Base-by-base conservation (phyloP, 2,329 filamentous ascomycete species). In the Cylindrodendrum hubeiense region DNA sequence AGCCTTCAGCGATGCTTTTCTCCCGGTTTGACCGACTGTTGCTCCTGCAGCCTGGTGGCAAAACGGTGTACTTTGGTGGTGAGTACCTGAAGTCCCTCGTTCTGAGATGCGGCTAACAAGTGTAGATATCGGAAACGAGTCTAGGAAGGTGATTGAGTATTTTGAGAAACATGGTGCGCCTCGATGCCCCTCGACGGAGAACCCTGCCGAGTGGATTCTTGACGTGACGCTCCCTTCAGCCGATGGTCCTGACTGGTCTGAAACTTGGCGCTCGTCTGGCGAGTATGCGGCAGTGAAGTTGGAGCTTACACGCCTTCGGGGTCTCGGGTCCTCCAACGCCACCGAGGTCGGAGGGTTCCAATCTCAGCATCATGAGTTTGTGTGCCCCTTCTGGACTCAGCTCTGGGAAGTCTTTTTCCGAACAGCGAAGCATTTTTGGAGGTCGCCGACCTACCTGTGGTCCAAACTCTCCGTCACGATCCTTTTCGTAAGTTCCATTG, bases 361-460 rank as follows among this genome's bases (percentile, higher is more conserved):
- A n/a, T 63, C 64, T 7, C 64, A 67, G 51, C 77, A 67, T 66
- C 72, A 71, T 39, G 72, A 70, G 60, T 76, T 74, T 37, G 67
- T 77, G 2, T 72, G 74, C 39, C 61, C 64, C 1, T 71, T 68
- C 24, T 24, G 22, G 1, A 72, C 72, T 0, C 78, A 78, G 17
- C 70, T 78, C 3, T 43, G 71, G 8, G 67, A 77, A 64, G 77
- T 79, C 4, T 60, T 67, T 13, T 47, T 88, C 43, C 68, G 71
- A 5, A 67, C 67, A 5, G 71, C 67, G 44, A 65, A 73, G 26
- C 72, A 74, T 21, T 74, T 71, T 51, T 97, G 94, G 93, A 91
- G 94, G 61, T 95, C 91, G 0, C 94, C 94, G 0, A 87, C 90
- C 2, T 97, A 97, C 82, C 94, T 97, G 78, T 97, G 95, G 82